A percentile compares a stretch with the other conserved stretches of the same genome.
Evolutionary conservation across 202 grass and related monocot genomes (phyloP).

Genomic region (Bolboschoenoplectus hybrid): DNA sequence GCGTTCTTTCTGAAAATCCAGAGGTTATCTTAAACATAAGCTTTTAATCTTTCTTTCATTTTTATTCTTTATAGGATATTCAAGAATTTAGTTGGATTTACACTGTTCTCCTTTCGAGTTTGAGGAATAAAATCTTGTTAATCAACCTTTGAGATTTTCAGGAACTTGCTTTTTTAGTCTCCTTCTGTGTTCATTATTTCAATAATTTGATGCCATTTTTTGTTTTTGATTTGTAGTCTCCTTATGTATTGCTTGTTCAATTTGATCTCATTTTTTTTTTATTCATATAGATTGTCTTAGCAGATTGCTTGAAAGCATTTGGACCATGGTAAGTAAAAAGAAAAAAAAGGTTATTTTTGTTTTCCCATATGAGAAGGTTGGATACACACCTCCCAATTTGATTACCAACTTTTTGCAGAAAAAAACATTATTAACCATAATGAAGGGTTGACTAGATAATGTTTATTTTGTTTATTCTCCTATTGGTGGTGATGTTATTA

Average conservation of each 20-base stretch:
- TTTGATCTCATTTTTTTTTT: conserved; percentile 36
- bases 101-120: background rate
- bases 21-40: conserved; percentile 58
- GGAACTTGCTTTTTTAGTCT: background rate
- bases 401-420: background rate
- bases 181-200: background rate
- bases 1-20: conserved; percentile 86
- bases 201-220: conserved; percentile 1
- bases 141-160: conserved; percentile 6
- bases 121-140: conserved; percentile 10
- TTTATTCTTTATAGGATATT: conserved; percentile 35
- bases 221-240: background rate
- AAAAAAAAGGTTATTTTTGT: conserved; percentile 18
- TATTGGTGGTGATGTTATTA: background rate
- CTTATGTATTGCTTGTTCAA: conserved; percentile 27
- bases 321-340: conserved; percentile 76
- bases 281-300: conserved; percentile 78
- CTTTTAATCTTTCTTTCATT: conserved; percentile 33
- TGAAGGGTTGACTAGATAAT: background rate
- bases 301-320: conserved; percentile 79
- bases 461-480: background rate
- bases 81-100: conserved; percentile 21
- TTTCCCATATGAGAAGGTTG: conserved; percentile 24
- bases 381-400: background rate
- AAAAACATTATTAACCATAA: background rate